Base-by-base conservation (phyloP, 257 asterid genomes). In the Agastache rugosa region DNA sequence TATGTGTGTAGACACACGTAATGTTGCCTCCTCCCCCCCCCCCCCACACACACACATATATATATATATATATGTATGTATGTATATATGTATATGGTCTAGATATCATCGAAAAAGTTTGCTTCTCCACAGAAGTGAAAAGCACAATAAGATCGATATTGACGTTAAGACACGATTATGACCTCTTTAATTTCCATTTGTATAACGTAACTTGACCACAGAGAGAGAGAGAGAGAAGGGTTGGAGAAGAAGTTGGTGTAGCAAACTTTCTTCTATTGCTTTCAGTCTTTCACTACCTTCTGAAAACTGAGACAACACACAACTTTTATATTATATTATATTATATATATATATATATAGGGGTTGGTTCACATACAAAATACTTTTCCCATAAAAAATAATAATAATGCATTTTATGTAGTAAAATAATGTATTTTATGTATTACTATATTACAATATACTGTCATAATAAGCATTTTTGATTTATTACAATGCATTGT, bases 181-280 rank as follows among this genome's bases (percentile, higher is more conserved):
- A 82, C 83, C 65, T 56, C 62, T 19, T 41, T 61, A 34, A 35
- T 35, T 8, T 39, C 39, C 62, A 41, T 76, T 55, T 72, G 4
- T 19, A 50, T 59, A 39, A 39, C 4, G 74, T 80, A 55, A 44
- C 78, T 78, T 82, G 88, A 84, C 85, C 68, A 71, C 39, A 53
- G 50, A 58, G 75, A 75, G 75, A 81, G 72, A 64, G 64, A 55
- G 70, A 44, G 61, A 37, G 74, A 41, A 71, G 47, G 67, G 86
- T 80, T 76, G 80, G 84, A 79, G 84, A 72, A 69, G 86, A 83
- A 88, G 88, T 89, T 83, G 92, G 87, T 89, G 85, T 79, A 86
- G 78, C 95, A 87, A 89, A 86, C 92, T 75, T 75, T 69, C 90
- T 82, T 81, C 37, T 69, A 64, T 69, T 17, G 80, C 78, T 79